A percentile compares a stretch with the other conserved stretches of the same genome.
Evolutionary conservation across 139 green algal genomes (phyloP).

Genomic region (Coelastrella sp.): DNA sequence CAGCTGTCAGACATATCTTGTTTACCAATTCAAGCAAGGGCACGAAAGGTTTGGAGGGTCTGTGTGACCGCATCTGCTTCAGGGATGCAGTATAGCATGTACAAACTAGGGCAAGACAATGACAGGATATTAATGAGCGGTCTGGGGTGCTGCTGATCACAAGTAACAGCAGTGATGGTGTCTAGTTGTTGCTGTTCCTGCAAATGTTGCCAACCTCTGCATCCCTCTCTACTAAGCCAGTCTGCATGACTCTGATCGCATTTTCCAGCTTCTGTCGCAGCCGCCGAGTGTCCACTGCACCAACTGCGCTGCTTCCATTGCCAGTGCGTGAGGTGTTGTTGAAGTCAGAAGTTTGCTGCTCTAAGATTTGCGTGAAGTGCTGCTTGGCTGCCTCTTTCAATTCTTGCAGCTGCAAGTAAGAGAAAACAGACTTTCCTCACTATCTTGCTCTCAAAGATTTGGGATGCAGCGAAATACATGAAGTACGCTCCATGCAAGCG

Average conservation of each 20-base stretch:
- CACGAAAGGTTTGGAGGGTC: background rate
- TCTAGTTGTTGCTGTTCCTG: background rate
- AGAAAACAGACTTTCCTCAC: no score
- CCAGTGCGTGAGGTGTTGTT: background rate
- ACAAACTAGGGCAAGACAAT: no score
- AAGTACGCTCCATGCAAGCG: no score
- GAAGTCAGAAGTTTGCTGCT: background rate
- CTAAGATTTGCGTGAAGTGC: conserved; percentile 24
- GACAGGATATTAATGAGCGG: no score
- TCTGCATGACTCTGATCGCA: conserved; percentile 44
- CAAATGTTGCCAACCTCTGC: conserved; percentile 70
- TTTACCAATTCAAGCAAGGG: no score
- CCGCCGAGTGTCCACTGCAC: background rate
- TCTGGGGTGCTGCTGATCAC: no score
- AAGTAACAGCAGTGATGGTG: no score
- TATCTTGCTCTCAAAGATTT: no score
- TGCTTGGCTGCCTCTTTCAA: conserved; percentile 53
- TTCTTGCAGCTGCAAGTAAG: conserved; percentile 49
- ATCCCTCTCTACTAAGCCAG: conserved; percentile 87
- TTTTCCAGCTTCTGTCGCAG: conserved; percentile 41
- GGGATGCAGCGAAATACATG: no score
- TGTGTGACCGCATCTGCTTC: no score
- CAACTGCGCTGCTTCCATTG: conserved; percentile 2
- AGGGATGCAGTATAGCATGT: no score
- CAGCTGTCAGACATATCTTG: no score